Base-by-base conservation (phyloP, 2,329 filamentous ascomycete genomes). In the Orbilia blumenaviensis region DNA sequence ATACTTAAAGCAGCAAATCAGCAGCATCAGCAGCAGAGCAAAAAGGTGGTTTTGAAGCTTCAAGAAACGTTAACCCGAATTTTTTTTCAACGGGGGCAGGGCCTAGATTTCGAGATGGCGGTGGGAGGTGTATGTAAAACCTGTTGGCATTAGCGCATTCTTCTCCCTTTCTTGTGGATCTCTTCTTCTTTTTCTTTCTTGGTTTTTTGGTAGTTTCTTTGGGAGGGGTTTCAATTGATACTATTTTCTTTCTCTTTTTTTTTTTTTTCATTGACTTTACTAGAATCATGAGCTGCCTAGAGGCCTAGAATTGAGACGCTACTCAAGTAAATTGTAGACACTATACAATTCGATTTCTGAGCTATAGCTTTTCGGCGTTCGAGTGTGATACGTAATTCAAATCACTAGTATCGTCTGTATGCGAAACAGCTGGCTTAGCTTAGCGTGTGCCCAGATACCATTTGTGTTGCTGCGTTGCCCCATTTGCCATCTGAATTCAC, bases 71-170 rank as follows among this genome's bases (percentile, higher is more conserved):
- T n/a, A 18, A 23, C n/a, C 9, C 14, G 7, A 21, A 54, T 16
- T n/a, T n/a, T n/a, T n/a, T n/a, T n/a, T n/a, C n/a, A n/a, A n/a
- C n/a, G n/a, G n/a, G 56, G 56, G n/a, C 36, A 23, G 34, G 23
- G 34, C 54, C 54, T 25, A 25, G 34, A 25, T n/a, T n/a, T n/a
- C n/a, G n/a, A n/a, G n/a, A n/a, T n/a, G n/a, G 38, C 32, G 52
- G 52, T 21, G 52, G 32, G 52, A 18, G 18, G n/a, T 72, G 46
- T 61, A 72, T 72, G 67, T 64, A 64, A 56, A 23, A n/a, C n/a
- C 9, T 38, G 32, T 36, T 66, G 67, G 67, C 60, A 72, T 72
- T 72, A 72, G 67, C 67, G 67, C 34, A n/a, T n/a, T n/a, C n/a
- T n/a, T n/a, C n/a, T n/a, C n/a, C n/a, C 44, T 42, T 61, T 46